A percentile compares a stretch with the other conserved stretches of the same genome.
These are phyloP conservation scores for Ottelia alismoides DNA, from an alignment of 106 monocot species.

Conservation along the genomic window DNA sequence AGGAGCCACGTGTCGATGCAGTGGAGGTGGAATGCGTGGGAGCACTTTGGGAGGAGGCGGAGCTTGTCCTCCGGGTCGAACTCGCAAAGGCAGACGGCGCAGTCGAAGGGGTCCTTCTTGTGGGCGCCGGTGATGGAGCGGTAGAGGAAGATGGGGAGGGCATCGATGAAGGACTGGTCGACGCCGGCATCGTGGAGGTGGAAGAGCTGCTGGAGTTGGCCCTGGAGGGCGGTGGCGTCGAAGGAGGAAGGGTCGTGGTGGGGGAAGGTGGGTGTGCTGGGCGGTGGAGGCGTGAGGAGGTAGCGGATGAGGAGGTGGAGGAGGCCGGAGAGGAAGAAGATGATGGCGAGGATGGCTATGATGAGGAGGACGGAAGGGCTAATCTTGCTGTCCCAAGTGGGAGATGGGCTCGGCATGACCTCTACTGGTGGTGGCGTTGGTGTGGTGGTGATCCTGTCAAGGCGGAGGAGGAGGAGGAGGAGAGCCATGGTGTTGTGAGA, in stretches of 20 bases:
- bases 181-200: conserved; percentile 89
- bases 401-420: too few relatives aligned
- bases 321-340: conserved; percentile 31
- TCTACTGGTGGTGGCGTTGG: too few relatives aligned
- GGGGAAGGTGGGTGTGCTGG: conserved; percentile 28
- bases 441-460: too few relatives aligned
- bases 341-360: conserved; percentile 15
- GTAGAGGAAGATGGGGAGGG: conserved; percentile 82
- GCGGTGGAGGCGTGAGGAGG: conserved; percentile 11
- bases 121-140: conserved; percentile 57
- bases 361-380: conserved; percentile 26
- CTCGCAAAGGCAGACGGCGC: conserved; percentile 88
- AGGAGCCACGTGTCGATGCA: conserved; percentile 90
- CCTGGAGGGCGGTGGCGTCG: conserved; percentile 51
- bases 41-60: conserved; percentile 65
- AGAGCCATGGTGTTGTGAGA: too few relatives aligned
- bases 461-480: too few relatives aligned
- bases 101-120: conserved; percentile 91
- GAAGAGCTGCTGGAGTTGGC: conserved; percentile 96
- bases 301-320: conserved; percentile 19
- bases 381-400: conserved; percentile 13
- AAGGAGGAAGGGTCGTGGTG: too few relatives aligned
- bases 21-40: conserved; percentile 77
- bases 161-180: conserved; percentile 85
- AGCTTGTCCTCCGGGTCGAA: conserved; percentile 80